Base-by-base conservation (phyloP, 2,329 filamentous ascomycete genomes). In the Alternaria sp. region DNA sequence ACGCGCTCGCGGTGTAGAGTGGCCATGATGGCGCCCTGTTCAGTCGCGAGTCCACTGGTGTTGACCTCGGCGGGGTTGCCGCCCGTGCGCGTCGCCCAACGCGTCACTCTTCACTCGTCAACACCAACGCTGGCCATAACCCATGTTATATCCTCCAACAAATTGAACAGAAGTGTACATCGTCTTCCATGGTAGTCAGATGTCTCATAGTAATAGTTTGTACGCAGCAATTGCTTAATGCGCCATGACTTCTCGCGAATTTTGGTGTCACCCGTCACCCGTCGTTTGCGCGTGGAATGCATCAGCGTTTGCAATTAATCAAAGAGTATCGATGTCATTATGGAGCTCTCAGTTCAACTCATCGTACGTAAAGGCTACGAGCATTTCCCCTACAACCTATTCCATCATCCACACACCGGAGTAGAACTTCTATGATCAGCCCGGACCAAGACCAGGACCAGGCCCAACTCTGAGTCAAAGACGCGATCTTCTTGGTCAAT, bases 1-100 rank as follows among this genome's bases (percentile, higher is more conserved):
- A 96, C 88, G 83, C 92, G 92, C 80, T 88, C 82, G 44, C 71
- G 71, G 67, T 78, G 78, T 68, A 77, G 73, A 28, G 70, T 66
- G 20, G 75, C 73, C 76, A 78, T 78, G 66, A 28, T 60, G 75
- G 69, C 74, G 73, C 75, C 68, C 69, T 72, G 69, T 57, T 57
- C 41, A 8, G 11, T 12, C 49, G 23, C 50, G 30, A 43, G 18
- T 41, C 43, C 21, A 56, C 63, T 25, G 55, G 49, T 64, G 59
- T 67, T 62, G 65, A 62, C 61, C 41, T 41, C 50, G 45, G 61
- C 55, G 64, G 64, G 64, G 61, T 47, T 51, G 41, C 44, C 60
- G 60, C 60, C 44, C 60, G 60, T 63, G 63, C 63, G 50, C 58
- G 46, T 8, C 9, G 37, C 6, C 46, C 33, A 23, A 37, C 30